Percentiles rank a stretch among this genome's conserved stretches.
phyloP scores from a whole-genome alignment of 805 yeast genomes.

The Pichia ethanolica region DNA sequence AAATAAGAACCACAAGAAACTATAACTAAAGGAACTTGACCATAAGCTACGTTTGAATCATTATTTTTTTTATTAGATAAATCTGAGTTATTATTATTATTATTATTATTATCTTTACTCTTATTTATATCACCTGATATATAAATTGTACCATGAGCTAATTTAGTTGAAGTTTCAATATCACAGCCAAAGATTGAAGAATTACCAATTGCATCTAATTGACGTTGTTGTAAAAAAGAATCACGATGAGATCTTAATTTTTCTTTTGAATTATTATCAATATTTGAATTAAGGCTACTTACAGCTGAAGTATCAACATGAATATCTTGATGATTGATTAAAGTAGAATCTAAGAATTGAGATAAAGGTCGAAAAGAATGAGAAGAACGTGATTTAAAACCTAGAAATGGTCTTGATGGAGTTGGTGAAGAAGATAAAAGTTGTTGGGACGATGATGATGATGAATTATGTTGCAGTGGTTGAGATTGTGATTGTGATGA shows the following conservation, averaged over 20 bases:
- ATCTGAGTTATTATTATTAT: slow-evolving; percentile 42
- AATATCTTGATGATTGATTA: slow-evolving; percentile 5
- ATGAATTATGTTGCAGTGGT: neutral
- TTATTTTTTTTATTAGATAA: slow-evolving; percentile 19
- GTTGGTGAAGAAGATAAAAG: slow-evolving; percentile 20
- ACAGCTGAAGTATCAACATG: slow-evolving; percentile 8
- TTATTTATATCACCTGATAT: slow-evolving; percentile 30
- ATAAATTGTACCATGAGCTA: slow-evolving; percentile 72
- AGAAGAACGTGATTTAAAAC: slow-evolving; percentile 44
- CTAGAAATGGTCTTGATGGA: slow-evolving; percentile 37
- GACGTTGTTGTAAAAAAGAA: slow-evolving; percentile 36
- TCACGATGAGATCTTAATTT: slow-evolving; percentile 41
- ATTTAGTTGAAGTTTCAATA: slow-evolving; percentile 56
- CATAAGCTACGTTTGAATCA: slow-evolving; percentile 46
- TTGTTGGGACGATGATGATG: neutral
- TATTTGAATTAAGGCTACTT: neutral
- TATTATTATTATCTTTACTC: neutral
- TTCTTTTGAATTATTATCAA: slow-evolving; percentile 9
- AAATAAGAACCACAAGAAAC: slow-evolving; percentile 89
- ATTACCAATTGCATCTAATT: slow-evolving; percentile 38
- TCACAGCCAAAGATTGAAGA: slow-evolving; percentile 74
- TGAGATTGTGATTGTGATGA: neutral
- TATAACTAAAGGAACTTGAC: slow-evolving; percentile 86
- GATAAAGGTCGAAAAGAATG: slow-evolving; percentile 34
- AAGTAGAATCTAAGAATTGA: slow-evolving; percentile 22